Base-by-base conservation (phyloP, 1,284 basidiomycete genomes). In the Tilletia indica region DNA sequence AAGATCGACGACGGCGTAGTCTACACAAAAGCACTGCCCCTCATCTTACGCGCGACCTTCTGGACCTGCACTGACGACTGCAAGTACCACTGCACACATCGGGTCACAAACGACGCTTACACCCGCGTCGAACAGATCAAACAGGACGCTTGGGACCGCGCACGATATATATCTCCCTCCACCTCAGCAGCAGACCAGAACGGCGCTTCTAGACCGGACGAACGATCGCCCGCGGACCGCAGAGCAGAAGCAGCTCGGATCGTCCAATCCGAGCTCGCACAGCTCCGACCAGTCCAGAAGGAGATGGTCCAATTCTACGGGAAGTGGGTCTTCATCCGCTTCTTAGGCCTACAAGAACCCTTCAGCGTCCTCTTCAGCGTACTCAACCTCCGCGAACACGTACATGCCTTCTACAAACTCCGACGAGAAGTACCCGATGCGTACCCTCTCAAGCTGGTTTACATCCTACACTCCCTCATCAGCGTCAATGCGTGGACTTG, bases 401-500 rank as follows among this genome's bases (percentile, higher is more conserved):
- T 72, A 38, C 71, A 75, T 11, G 80, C 78, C 14, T 36, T 81
- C 36, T 69, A 71, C n/a, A 68, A 68, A 69, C 69, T 81, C 25
- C 70, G 72, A 12, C 70, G 74, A 47, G 47, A 63, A 25, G 67
- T 83, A 25, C 80, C 82, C 8, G 77, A 78, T 56, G 71, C 74
- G 2, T 83, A 74, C 49, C 69, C 69, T 3, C 56, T 64, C 68
- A 51, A 89, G 76, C 72, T 75, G 0, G 92, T 91, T 80, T 92
- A 95, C 83, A 76, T 90, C 67, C 80, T 85, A 0, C 92, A 93
- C 88, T 89, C 91, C 0, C 83, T 88, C 69, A 86, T 91, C 58
- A 93, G 92, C 82, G 87, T 94, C 78, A 95, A 95, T 79, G 92
- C 94, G 0, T 99, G 96, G 97, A 81, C 93, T 38, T 97, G 93